Evolutionary conservation across 1,139 yeast genomes (phyloP).

Genomic region (Wickerhamomyces sp.): DNA sequence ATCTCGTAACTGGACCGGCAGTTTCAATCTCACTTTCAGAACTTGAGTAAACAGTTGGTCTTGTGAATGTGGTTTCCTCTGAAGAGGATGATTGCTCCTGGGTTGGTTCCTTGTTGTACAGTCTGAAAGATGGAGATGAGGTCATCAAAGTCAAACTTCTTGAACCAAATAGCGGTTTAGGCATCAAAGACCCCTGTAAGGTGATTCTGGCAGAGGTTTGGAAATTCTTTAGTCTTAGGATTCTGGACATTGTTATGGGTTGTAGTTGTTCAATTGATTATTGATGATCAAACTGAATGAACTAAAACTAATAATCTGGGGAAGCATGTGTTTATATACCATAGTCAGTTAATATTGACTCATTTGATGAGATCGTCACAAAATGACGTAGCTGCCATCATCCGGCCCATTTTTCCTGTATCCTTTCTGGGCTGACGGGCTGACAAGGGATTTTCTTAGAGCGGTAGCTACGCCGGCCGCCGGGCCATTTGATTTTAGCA

Average conservation of each 20-base stretch:
- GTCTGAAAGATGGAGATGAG: conserved; percentile 12
- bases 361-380: no score
- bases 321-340: neutral
- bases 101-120: conserved; percentile 20
- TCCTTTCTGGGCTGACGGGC: no score
- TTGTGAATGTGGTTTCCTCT: conserved; percentile 1
- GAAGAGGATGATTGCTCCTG: conserved; percentile 3
- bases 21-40: conserved; percentile 26
- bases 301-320: neutral
- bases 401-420: no score
- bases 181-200: conserved; percentile 7
- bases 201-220: conserved; percentile 23
- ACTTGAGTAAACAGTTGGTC: conserved; percentile 21
- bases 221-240: conserved; percentile 18
- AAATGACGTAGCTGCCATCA: no score
- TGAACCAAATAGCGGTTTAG: conserved; percentile 11
- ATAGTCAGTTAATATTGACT: no score
- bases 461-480: no score
- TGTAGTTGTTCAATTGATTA: neutral
- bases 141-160: conserved; percentile 14
- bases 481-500: no score
- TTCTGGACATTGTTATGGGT: conserved; percentile 9
- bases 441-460: no score
- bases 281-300: no score
- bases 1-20: conserved; percentile 24